Evolutionary conservation across 805 yeast genomes (phyloP).

Genomic region (Huiozyma naganishii): DNA sequence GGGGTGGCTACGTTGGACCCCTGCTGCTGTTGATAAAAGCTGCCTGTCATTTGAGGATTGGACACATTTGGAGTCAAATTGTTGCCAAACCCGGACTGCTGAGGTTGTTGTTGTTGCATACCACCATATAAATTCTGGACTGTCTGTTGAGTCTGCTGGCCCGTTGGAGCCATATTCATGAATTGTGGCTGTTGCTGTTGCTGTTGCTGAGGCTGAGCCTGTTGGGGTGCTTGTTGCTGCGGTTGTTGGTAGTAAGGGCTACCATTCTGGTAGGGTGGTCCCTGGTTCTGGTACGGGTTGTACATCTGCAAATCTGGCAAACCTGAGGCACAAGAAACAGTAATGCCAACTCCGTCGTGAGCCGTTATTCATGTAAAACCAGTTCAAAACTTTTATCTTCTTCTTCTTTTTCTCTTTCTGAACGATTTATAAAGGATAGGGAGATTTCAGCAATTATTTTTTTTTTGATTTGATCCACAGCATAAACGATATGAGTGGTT

Average conservation of each 20-base stretch:
- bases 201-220: constrained; percentile 5
- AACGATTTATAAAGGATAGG: too few species aligned
- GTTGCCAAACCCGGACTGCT: constrained; percentile 2
- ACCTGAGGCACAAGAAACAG: neutral
- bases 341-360: neutral
- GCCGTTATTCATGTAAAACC: neutral
- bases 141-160: constrained; percentile 1
- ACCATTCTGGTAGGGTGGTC: constrained; percentile 3
- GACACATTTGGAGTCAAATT: neutral
- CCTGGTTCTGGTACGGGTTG: constrained; percentile 7
- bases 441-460: too few species aligned
- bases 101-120: constrained; percentile 2
- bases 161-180: constrained; percentile 5
- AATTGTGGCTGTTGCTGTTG: constrained; percentile 9
- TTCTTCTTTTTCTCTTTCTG: too few species aligned
- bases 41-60: constrained; percentile 24
- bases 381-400: too few species aligned
- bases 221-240: constrained; percentile 17
- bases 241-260: constrained; percentile 16
- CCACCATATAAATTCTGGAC: constrained; percentile 1
- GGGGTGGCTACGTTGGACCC: too few species aligned
- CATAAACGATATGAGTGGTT: too few species aligned
- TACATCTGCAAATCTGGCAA: constrained; percentile 3
- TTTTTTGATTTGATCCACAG: too few species aligned
- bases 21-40: constrained; percentile 9